These are phyloP conservation scores for Cyclotella cryptica DNA, from an alignment of 108 stramenopile species.

Conservation along the genomic window DNA sequence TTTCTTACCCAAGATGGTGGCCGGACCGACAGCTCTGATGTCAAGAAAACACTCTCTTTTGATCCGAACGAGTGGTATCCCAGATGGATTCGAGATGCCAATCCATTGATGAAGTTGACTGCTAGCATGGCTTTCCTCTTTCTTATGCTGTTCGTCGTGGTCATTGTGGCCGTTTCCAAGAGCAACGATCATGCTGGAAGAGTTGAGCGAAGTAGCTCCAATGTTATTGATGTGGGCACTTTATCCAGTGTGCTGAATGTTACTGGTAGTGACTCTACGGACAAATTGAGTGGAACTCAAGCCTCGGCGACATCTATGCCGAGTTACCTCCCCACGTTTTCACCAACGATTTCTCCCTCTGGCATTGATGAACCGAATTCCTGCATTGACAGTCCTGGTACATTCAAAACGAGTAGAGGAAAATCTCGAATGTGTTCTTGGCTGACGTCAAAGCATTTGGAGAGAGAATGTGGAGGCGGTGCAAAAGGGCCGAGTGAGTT, in stretches of 20 bases:
- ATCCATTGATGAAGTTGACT: conserved; percentile 19
- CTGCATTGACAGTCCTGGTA: conserved; percentile 19
- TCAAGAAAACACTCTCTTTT: background rate
- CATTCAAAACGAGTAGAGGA: conserved; percentile 10
- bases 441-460: conserved; percentile 21
- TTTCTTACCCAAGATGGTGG: background rate
- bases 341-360: background rate
- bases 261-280: background rate
- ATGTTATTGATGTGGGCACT: background rate
- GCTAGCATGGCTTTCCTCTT: conserved; percentile 19
- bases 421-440: conserved; percentile 28
- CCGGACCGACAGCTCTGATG: background rate
- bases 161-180: conserved; percentile 18
- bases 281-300: background rate
- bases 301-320: background rate
- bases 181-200: background rate
- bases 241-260: background rate
- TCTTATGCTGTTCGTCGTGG: conserved; percentile 13
- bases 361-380: background rate
- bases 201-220: background rate
- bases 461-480: conserved; percentile 37
- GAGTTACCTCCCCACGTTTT: conserved; percentile 6
- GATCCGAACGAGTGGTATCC: conserved; percentile 10
- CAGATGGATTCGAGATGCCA: conserved; percentile 18
- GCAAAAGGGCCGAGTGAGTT: conserved; percentile 31